Evolutionary conservation across 352 stramenopile species (phyloP).

Genomic region (Pythium biforme): DNA sequence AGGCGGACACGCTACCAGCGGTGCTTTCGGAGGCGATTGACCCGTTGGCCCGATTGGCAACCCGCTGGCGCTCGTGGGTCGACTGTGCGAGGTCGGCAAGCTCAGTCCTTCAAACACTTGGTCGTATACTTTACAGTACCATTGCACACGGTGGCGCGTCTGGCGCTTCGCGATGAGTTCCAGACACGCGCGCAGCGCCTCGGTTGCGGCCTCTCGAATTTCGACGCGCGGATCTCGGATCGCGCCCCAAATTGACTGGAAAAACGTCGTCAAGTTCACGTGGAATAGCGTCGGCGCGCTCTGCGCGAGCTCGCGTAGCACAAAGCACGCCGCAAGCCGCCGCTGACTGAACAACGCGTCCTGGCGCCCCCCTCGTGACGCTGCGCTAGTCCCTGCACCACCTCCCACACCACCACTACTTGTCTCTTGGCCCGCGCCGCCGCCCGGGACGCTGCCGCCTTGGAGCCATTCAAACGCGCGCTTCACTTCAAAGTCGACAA

Average conservation of each 20-base stretch:
- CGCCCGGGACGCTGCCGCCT: constrained; percentile 11
- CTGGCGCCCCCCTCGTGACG: constrained; percentile 36
- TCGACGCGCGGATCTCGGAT: constrained; percentile 72
- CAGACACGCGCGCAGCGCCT: constrained; percentile 85
- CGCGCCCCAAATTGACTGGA: constrained; percentile 90
- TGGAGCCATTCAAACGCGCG: constrained; percentile 90
- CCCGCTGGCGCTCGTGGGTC: constrained; percentile 6
- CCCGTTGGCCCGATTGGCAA: neutral
- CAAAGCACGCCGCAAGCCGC: constrained; percentile 76
- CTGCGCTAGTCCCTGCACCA: neutral
- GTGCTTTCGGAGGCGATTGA: constrained; percentile 17
- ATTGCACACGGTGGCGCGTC: constrained; percentile 84
- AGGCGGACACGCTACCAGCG: constrained; percentile 5
- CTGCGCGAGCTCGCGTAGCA: constrained; percentile 84
- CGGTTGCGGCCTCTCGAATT: constrained; percentile 80
- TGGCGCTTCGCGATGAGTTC: constrained; percentile 84
- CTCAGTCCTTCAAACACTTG: constrained; percentile 84
- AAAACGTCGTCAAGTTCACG: constrained; percentile 90
- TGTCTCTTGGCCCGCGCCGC: neutral
- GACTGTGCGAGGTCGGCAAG: constrained; percentile 21
- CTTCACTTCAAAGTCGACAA: constrained; percentile 92
- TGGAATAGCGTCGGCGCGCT: constrained; percentile 90
- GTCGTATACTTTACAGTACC: constrained; percentile 92
- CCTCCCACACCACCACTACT: neutral
- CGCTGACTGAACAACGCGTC: constrained; percentile 77